Base-by-base conservation (phyloP, 169 alveolate species). In the Miamiensis avidus region DNA sequence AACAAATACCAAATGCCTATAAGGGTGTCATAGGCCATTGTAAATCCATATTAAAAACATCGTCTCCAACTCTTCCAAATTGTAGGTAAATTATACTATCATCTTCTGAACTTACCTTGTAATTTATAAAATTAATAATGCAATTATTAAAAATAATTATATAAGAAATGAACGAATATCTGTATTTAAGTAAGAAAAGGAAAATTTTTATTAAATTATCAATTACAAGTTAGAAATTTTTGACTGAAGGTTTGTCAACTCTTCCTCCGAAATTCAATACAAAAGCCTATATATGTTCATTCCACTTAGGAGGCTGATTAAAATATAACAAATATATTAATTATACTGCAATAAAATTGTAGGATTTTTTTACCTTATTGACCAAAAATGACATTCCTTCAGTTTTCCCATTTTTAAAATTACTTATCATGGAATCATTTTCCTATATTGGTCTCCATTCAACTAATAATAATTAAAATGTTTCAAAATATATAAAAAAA, bases 201-300 rank as follows among this genome's bases (percentile, higher is more conserved):
- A 49, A 49, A 11, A 49, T 11, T 11, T 4, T 49, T 11, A 20
- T 11, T 49, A 11, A 11, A 11, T 49, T 11, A 11, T 49, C 20
- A 11, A 11, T 49, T 31, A 95, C 78, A 29, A 95, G 86, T 89
- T 95, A 90, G 86, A 93, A 91, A 75, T 95, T 95, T 88, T 95
- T 93, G 4, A 90, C 95, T 26, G 95, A 90, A 0, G 96, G 94
- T 82, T 88, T 86, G 49, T 93, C 94, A 15, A 93, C 97, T 88
- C 96, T 88, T 72, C 96, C 96, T 75, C 91, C 89, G 81, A 93
- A 95, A 76, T 93, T 93, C 30, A 93, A 74, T 25, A 94, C 97
- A 79, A 88, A 93, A 27, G 94, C 94, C 79, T 91, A 79, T n/a
- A 89, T 93, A 33, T 84, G 78, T 29, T 81, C 91, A 84, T 91